A percentile compares a stretch with the other conserved stretches of the same genome.
Conservation (phyloP, 1,284 basidiomycete genomes). For the Fomitopsis betulina region DNA sequence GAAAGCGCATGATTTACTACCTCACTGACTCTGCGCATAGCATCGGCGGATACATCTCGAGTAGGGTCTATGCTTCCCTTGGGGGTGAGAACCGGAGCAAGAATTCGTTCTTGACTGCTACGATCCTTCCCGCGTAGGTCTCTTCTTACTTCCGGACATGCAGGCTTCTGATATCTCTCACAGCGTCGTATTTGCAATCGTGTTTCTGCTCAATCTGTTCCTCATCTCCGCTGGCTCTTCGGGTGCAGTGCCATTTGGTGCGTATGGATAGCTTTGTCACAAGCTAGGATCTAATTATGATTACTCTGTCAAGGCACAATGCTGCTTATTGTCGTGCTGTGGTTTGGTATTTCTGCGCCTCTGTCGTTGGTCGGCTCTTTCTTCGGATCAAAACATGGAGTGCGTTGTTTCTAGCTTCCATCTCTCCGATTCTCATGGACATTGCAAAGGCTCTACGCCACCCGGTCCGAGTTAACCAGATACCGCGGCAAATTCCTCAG, state of each 20-base stretch:
- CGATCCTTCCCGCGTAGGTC: conserved; percentile 80
- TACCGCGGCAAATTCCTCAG: conserved; percentile 89
- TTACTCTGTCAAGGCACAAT: conserved; percentile 61
- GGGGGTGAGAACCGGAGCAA: conserved; percentile 80
- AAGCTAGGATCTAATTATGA: background rate
- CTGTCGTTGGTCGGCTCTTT: conserved; percentile 71
- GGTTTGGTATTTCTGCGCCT: conserved; percentile 94
- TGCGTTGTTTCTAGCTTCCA: conserved; percentile 32
- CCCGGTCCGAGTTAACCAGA: conserved; percentile 88
- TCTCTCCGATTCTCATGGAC: background rate
- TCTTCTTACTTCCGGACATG: background rate
- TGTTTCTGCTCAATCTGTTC: conserved; percentile 87
- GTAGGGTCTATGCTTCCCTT: conserved; percentile 79
- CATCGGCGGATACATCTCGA: conserved; percentile 87
- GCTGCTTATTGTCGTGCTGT: conserved; percentile 85
- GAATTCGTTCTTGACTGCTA: conserved; percentile 86
- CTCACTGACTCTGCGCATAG: conserved; percentile 31
- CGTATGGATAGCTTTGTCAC: background rate
- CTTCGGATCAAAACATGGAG: conserved; percentile 86
- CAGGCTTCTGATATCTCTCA: background rate
- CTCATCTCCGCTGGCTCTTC: conserved; percentile 84
- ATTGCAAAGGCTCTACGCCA: conserved; percentile 56
- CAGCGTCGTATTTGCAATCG: conserved; percentile 75
- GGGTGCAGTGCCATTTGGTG: conserved; percentile 93
- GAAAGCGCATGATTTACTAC: background rate